Conservation (phyloP, 2,329 filamentous ascomycete genomes). For the Fusarium phyllophilum region DNA sequence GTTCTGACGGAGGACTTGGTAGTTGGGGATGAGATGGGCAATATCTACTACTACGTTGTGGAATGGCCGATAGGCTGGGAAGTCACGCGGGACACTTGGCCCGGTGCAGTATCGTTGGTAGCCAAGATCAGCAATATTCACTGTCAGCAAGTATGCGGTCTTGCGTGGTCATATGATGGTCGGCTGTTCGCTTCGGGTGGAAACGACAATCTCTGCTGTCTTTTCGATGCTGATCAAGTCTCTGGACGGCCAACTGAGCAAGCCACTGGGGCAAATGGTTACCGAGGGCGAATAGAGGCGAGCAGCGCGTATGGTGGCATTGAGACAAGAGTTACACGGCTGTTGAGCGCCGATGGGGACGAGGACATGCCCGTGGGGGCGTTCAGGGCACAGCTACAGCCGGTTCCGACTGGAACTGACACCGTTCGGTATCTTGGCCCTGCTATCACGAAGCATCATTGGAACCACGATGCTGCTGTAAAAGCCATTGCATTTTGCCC, state of each 20-base stretch:
- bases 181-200: slow-evolving; percentile 85
- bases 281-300: slow-evolving; percentile 5
- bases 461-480: slow-evolving; percentile 85
- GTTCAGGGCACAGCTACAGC: slow-evolving; percentile 42
- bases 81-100: slow-evolving; percentile 73
- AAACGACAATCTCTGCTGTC: slow-evolving; percentile 89
- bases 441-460: slow-evolving; percentile 74
- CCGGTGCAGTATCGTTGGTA: slow-evolving; percentile 80
- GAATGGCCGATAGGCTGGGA: slow-evolving; percentile 81
- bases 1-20: slow-evolving; percentile 84
- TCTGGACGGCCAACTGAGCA: slow-evolving; percentile 43
- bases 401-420: slow-evolving; percentile 45
- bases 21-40: slow-evolving; percentile 84
- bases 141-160: slow-evolving; percentile 88
- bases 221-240: slow-evolving; percentile 77
- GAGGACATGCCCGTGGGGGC: slow-evolving; percentile 1
- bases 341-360: not conserved
- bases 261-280: not conserved
- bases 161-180: slow-evolving; percentile 86
- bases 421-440: slow-evolving; percentile 60
- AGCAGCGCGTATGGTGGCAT: slow-evolving; percentile 15
- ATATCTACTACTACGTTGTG: slow-evolving; percentile 87
- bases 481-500: slow-evolving; percentile 98
- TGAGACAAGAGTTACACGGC: slow-evolving; percentile 22
- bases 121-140: slow-evolving; percentile 79